A percentile compares a stretch with the other conserved stretches of the same genome.
Evolutionary conservation across 2,329 filamentous ascomycete species (phyloP).

Genomic region (Ophiocordyceps camponoti-saundersi): DNA sequence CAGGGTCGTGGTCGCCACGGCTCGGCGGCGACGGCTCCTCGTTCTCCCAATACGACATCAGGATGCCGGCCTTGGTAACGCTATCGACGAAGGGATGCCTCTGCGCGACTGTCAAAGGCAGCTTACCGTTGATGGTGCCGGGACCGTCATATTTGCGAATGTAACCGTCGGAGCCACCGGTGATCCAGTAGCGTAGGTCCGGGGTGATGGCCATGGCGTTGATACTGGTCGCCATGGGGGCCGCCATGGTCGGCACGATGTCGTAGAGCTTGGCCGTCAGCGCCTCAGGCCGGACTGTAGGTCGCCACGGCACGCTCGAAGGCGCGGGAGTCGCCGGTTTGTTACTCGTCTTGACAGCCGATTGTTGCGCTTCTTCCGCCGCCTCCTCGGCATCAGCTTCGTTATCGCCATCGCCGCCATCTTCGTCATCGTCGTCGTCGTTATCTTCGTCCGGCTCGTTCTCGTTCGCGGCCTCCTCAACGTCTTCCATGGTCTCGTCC

Average conservation of each 20-base stretch:
- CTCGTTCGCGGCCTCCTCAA: conserved; percentile 21
- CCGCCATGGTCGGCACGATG: conserved; percentile 92
- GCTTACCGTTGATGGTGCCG: conserved; percentile 87
- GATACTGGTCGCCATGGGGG: conserved; percentile 87
- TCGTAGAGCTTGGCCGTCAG: conserved; percentile 72
- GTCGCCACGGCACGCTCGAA: conserved; percentile 21
- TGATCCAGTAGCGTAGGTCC: conserved; percentile 90
- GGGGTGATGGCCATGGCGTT: conserved; percentile 85
- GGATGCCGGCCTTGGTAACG: conserved; percentile 82
- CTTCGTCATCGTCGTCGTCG: conserved; percentile 15
- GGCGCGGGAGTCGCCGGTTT: conserved; percentile 14
- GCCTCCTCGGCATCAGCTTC: conserved; percentile 24
- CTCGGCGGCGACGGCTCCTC: conserved; percentile 48
- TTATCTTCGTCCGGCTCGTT: conserved; percentile 21
- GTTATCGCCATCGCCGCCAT: conserved; percentile 18
- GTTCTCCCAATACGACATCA: conserved; percentile 98
- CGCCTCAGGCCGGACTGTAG: conserved; percentile 58
- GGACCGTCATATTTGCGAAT: conserved; percentile 94
- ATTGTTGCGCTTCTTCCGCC: conserved; percentile 9
- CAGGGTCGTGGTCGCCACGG: conserved; percentile 36
- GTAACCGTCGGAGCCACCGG: conserved; percentile 84
- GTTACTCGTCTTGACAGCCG: conserved; percentile 6
- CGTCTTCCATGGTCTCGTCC: conserved; percentile 41
- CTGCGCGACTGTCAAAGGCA: conserved; percentile 86
- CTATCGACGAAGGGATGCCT: conserved; percentile 94